Conservation (phyloP, 2,329 filamentous ascomycete species). For the Exophiala sp. region DNA sequence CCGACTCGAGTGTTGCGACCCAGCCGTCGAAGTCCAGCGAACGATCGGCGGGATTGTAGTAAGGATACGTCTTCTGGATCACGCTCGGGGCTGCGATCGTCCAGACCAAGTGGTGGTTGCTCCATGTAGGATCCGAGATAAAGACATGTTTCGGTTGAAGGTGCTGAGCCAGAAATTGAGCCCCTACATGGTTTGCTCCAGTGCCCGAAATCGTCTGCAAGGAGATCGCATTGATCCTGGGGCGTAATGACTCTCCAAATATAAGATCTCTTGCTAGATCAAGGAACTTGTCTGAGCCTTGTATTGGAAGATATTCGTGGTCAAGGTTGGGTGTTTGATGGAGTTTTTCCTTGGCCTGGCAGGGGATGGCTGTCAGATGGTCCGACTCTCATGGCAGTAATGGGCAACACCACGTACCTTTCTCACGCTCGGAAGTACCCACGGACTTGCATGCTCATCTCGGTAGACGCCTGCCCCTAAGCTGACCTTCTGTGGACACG, state of each 20-base stretch:
- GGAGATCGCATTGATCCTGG: neutral
- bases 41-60: neutral
- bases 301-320: slow-evolving; percentile 96
- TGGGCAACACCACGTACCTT: slow-evolving; percentile 58
- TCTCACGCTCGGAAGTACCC: slow-evolving; percentile 36
- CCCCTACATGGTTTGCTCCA: neutral
- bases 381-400: no score
- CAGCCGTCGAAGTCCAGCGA: neutral
- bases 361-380: neutral
- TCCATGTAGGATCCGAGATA: neutral
- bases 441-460: slow-evolving; percentile 35
- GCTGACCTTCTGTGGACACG: slow-evolving; percentile 35
- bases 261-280: slow-evolving; percentile 82
- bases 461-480: slow-evolving; percentile 39
- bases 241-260: slow-evolving; percentile 49
- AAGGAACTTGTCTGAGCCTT: slow-evolving; percentile 75
- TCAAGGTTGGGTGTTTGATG: slow-evolving; percentile 82
- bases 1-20: neutral
- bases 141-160: neutral
- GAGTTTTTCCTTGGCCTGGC: slow-evolving; percentile 1
- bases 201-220: neutral
- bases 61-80: neutral
- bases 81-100: neutral
- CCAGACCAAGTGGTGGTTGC: neutral
- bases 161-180: neutral